Evolutionary conservation across 371 early-diverging fungal genomes (phyloP).

Genomic region (Enteropsectra breve): DNA sequence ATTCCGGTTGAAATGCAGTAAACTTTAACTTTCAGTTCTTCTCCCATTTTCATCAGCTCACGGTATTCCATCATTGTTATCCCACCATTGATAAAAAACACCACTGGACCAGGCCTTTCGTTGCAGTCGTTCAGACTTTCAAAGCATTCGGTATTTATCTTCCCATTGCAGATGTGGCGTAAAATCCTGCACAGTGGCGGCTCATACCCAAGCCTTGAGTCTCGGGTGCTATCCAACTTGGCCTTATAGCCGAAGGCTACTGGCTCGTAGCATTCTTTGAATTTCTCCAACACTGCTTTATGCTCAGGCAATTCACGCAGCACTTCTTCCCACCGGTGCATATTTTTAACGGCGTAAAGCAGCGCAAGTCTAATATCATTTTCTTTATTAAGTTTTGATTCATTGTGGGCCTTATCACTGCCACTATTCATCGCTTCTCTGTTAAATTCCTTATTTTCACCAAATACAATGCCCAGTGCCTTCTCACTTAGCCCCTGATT

Average conservation of each 20-base stretch:
- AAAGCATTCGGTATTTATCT: conserved; percentile 32
- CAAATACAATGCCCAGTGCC: conserved; percentile 29
- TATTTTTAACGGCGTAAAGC: conserved; percentile 31
- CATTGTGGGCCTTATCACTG: no score
- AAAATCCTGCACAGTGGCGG: conserved; percentile 46
- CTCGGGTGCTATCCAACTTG: conserved; percentile 27
- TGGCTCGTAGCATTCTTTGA: conserved; percentile 15
- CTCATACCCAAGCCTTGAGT: conserved; percentile 52
- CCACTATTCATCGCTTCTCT: conserved; percentile 3
- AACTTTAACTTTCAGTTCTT: conserved; percentile 6
- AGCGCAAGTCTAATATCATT: conserved; percentile 27
- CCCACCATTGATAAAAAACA: conserved; percentile 54
- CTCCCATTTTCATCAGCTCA: conserved; percentile 12
- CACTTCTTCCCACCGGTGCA: background rate
- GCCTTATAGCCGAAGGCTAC: conserved; percentile 11
- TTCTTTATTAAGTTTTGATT: conserved; percentile 1
- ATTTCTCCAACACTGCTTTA: conserved; percentile 33
- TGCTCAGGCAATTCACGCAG: conserved; percentile 16
- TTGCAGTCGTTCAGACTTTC: conserved; percentile 7
- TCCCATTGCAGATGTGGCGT: conserved; percentile 29
- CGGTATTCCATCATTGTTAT: conserved; percentile 54
- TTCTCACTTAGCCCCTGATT: conserved; percentile 42
- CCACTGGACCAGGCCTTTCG: conserved; percentile 24
- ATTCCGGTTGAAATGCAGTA: conserved; percentile 13
- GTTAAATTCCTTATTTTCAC: conserved; percentile 6